Evolutionary conservation across 192 early-diverging fungal genomes (phyloP).

Genomic region (Dispira simplex): DNA sequence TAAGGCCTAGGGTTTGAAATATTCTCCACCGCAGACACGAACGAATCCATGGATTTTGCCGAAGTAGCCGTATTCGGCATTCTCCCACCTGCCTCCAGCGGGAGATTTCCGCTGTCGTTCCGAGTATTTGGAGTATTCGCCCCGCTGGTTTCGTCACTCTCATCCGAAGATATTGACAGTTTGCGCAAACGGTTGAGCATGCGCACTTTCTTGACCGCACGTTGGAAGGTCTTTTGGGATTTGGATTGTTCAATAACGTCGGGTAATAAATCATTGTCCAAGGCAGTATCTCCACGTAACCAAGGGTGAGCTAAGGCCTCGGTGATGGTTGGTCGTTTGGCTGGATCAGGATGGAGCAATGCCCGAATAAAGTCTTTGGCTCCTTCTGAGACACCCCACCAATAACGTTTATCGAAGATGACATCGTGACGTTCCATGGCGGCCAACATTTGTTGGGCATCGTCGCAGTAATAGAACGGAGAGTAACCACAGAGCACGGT

Average conservation of each 20-base stretch:
- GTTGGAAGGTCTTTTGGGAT: conserved; percentile 24
- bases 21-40: not conserved
- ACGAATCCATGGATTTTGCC: not conserved
- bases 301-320: conserved; percentile 78
- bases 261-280: conserved; percentile 69
- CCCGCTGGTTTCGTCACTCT: not conserved
- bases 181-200: conserved; percentile 22
- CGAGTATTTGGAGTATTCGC: not conserved
- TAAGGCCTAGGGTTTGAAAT: too few species aligned
- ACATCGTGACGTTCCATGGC: conserved; percentile 47
- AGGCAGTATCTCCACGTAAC: conserved; percentile 43
- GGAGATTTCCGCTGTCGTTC: not conserved
- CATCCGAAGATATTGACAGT: not conserved
- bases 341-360: conserved; percentile 49
- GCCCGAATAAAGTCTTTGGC: conserved; percentile 59
- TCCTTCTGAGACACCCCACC: conserved; percentile 69
- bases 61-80: not conserved
- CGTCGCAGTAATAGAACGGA: conserved; percentile 45
- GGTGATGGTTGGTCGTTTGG: conserved; percentile 54
- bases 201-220: conserved; percentile 28
- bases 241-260: conserved; percentile 51
- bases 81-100: not conserved
- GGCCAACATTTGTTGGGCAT: conserved; percentile 37
- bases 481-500: conserved; percentile 74
- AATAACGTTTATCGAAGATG: conserved; percentile 57